phyloP scores from a whole-genome alignment of 768 basidiomycete genomes.

The Rhizopogon vesiculosus region DNA sequence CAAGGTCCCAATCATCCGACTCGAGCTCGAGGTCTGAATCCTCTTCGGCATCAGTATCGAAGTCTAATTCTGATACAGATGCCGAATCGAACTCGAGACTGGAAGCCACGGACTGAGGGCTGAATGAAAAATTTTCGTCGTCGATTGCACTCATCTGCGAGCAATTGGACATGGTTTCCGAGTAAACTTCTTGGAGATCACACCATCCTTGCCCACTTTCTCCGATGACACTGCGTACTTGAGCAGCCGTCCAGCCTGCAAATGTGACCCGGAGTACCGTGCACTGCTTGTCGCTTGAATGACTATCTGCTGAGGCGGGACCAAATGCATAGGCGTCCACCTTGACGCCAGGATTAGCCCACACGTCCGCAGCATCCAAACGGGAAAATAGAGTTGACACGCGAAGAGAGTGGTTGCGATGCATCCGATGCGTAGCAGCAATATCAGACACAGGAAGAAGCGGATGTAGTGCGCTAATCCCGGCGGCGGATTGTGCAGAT shows the following conservation, averaged over 20 bases:
- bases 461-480: slow-evolving; percentile 15
- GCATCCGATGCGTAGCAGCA: slow-evolving; percentile 44
- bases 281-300: slow-evolving; percentile 45
- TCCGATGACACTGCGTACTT: slow-evolving; percentile 65
- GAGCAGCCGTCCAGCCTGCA: slow-evolving; percentile 63
- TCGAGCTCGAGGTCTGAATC: neutral
- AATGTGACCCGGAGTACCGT: slow-evolving; percentile 68
- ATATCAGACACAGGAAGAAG: slow-evolving; percentile 55
- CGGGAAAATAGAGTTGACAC: slow-evolving; percentile 67
- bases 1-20: slow-evolving; percentile 3
- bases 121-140: neutral
- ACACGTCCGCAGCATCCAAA: slow-evolving; percentile 65
- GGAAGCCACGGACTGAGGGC: slow-evolving; percentile 1
- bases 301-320: slow-evolving; percentile 17
- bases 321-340: slow-evolving; percentile 62
- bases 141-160: slow-evolving; percentile 1
- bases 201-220: slow-evolving; percentile 76
- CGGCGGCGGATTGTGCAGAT: slow-evolving; percentile 20
- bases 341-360: slow-evolving; percentile 46
- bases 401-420: slow-evolving; percentile 54
- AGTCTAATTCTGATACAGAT: slow-evolving; percentile 5
- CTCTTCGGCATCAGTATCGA: neutral
- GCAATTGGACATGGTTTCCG: neutral
- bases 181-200: slow-evolving; percentile 51
- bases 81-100: slow-evolving; percentile 6